phyloP scores from a whole-genome alignment of 306 rosid genomes.

The Hippophae rhamnoides region DNA sequence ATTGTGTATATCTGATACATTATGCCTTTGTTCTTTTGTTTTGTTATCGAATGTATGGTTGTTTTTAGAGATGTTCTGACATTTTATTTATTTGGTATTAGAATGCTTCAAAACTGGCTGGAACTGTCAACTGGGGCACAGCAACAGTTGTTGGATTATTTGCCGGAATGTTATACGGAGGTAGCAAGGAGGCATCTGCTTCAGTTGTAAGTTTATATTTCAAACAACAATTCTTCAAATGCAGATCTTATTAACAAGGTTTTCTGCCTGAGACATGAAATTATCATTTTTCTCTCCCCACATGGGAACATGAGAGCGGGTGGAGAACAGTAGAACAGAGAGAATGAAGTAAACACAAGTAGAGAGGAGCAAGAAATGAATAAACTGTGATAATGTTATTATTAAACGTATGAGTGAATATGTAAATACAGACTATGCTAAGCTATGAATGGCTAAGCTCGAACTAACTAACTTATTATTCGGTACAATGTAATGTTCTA shows the following conservation, averaged over 20 bases:
- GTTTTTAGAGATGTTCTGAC: background rate
- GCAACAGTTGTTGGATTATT: constrained; percentile 76
- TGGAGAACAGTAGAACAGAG: too few species aligned
- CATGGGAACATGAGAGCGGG: too few species aligned
- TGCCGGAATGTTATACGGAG: constrained; percentile 92
- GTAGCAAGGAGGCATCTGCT: constrained; percentile 92
- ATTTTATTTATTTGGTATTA: constrained; percentile 23
- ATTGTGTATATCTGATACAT: background rate
- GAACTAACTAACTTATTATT: too few species aligned
- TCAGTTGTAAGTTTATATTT: constrained; percentile 61
- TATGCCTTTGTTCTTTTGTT: background rate
- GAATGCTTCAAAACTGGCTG: constrained; percentile 51
- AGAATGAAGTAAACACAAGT: background rate
- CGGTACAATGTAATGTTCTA: too few species aligned
- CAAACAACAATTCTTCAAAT: constrained; percentile 5
- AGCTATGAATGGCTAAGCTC: too few species aligned
- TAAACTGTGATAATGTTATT: too few species aligned
- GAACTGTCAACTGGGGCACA: constrained; percentile 82
- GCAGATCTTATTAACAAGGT: background rate
- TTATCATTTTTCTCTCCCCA: background rate
- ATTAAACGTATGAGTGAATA: too few species aligned
- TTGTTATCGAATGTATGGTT: background rate
- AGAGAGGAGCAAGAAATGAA: too few species aligned
- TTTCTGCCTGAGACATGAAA: background rate
- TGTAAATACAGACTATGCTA: too few species aligned